A percentile compares a stretch with the other conserved stretches of the same genome.
These are phyloP conservation scores for Daedaleopsis sinensis DNA, from an alignment of 768 basidiomycete genomes.

Conservation along the genomic window DNA sequence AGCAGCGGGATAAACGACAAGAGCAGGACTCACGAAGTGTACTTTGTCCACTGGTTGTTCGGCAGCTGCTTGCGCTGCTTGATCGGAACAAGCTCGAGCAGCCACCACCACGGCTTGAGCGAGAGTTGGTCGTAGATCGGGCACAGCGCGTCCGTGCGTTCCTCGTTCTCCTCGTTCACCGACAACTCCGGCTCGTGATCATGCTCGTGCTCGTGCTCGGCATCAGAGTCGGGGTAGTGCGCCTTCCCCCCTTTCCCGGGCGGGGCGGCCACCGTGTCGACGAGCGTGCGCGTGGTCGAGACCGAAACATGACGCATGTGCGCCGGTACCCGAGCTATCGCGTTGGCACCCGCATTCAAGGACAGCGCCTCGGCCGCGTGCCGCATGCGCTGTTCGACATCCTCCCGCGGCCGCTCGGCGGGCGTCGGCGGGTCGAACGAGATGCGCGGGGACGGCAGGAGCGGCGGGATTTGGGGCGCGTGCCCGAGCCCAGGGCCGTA, in stretches of 20 bases:
- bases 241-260: neutral
- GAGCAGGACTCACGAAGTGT: conserved; percentile 20
- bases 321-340: neutral
- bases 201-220: neutral
- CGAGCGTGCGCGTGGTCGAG: conserved; percentile 9
- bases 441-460: neutral
- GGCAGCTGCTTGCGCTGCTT: conserved; percentile 28
- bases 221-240: too few species aligned
- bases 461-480: neutral
- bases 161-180: conserved; percentile 57
- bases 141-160: conserved; percentile 57
- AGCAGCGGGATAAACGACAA: conserved; percentile 4
- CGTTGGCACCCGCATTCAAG: too few species aligned
- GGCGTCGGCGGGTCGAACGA: conserved; percentile 25
- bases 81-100: conserved; percentile 54
- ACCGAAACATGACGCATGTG: conserved; percentile 11
- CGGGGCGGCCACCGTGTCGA: neutral
- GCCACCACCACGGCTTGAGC: conserved; percentile 61
- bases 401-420: conserved; percentile 5
- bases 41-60: conserved; percentile 20
- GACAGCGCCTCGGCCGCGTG: neutral
- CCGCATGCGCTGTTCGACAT: neutral
- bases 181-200: conserved; percentile 4
- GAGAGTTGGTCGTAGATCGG: conserved; percentile 60
- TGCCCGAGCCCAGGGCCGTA: conserved; percentile 2